Percentiles rank a stretch among this genome's conserved stretches.
Evolutionary conservation across 2,329 filamentous ascomycete species (phyloP).

Genomic region (Laburnicola sp.): DNA sequence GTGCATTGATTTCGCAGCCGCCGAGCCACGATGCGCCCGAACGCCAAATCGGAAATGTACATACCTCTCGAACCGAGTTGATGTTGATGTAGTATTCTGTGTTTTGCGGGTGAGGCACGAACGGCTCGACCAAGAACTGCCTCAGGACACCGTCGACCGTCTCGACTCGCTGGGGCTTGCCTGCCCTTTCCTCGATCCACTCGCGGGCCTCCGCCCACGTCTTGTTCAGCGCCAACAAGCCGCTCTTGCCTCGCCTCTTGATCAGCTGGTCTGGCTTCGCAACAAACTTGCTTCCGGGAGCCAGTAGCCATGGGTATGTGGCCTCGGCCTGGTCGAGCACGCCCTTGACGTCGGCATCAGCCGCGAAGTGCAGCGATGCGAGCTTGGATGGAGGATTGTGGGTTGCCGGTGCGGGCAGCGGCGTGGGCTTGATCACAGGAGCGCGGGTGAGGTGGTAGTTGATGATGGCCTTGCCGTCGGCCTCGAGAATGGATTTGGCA

Average conservation of each 20-base stretch:
- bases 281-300: slow-evolving; percentile 84
- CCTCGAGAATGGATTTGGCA: slow-evolving; percentile 96
- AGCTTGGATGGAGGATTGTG: slow-evolving; percentile 93
- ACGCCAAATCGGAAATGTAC: slow-evolving; percentile 49
- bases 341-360: slow-evolving; percentile 78
- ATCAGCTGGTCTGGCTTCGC: slow-evolving; percentile 99
- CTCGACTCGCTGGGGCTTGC: slow-evolving; percentile 92
- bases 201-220: slow-evolving; percentile 90
- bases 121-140: slow-evolving; percentile 97
- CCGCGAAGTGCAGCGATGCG: slow-evolving; percentile 89
- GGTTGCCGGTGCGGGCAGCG: slow-evolving; percentile 78
- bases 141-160: slow-evolving; percentile 83
- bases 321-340: slow-evolving; percentile 94
- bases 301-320: slow-evolving; percentile 94
- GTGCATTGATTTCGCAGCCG: neutral
- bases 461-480: slow-evolving; percentile 99
- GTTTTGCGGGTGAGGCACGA: slow-evolving; percentile 91
- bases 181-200: slow-evolving; percentile 90
- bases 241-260: slow-evolving; percentile 99
- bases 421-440: slow-evolving; percentile 95
- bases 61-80: slow-evolving; percentile 98
- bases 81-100: slow-evolving; percentile 99
- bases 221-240: slow-evolving; percentile 95
- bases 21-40: slow-evolving; percentile 8
- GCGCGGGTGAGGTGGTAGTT: slow-evolving; percentile 99